Base-by-base conservation (phyloP, 192 early-diverging fungal genomes). In the Entomortierella beljakovae region DNA sequence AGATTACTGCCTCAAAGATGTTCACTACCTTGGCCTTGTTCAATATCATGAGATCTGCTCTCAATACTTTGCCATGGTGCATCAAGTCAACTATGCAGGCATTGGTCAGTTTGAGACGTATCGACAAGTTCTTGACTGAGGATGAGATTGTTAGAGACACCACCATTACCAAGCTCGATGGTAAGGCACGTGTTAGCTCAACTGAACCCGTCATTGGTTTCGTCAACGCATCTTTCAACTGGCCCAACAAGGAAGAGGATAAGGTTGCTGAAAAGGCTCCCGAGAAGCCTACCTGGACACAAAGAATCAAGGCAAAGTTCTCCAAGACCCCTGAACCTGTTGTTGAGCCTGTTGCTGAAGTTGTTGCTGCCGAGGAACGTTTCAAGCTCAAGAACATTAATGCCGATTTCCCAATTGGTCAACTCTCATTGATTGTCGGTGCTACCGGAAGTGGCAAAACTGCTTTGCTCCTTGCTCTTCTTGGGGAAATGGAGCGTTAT, bases 381-480 rank as follows among this genome's bases (percentile, higher is more conserved):
- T 94, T 94, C 58, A 57, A 82, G n/a, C 84, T 95, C 18, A 75
- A 64, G 40, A 85, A 94, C 61, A 64, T 96, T 16, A 85, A 88
- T 67, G 68, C 91, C 28, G 71, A 66, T 6, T 93, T 98, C 83
- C 91, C 92, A 5, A 49, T 66, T n/a, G 88, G 88, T 25, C 88
- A 91, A 49, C 84, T 96, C 3, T 91, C 92, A 11, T 81, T 97
- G 25, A 73, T 99, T 28, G 90, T 89, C 35, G 97, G 97, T 5
- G 84, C 93, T 11, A 97, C 96, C 9, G 97, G 95, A 3, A 82
- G 87, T 31, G 97, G 97, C 28, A 99, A 99, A 77, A 89, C 92
- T 15, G 91, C 90, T 15, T 80, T 99, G 46, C 71, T 97, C 15
- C 58, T 90, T 20, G 92, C 94, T 51, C 86, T 97, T 28, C 81